Base-by-base conservation (phyloP, 768 basidiomycete genomes). In the Austroboletus eburneus region DNA sequence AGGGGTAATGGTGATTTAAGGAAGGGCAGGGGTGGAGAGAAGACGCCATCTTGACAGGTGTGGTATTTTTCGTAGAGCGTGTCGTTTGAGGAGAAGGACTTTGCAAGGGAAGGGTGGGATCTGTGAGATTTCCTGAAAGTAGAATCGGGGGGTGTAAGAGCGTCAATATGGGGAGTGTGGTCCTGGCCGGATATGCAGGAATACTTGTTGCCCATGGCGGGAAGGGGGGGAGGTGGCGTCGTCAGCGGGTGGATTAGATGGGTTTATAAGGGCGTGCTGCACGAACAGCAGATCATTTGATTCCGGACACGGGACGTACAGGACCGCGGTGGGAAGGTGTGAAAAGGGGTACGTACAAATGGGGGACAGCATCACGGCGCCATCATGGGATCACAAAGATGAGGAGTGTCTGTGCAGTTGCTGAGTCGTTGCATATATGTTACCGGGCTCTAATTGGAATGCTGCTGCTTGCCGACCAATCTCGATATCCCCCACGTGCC, bases 31-130 rank as follows among this genome's bases (percentile, higher is more conserved):
- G 38, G 46, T 32, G 23, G 49, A 16, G 49, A 47, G 23, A 38
- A 42, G 27, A 17, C 22, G 13, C 43, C 42, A 32, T 53, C 48
- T 14, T 25, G 42, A 46, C 36, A 53, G 39, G 42, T 25, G 40
- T 29, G 63, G 25, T 49, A 45, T 17, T 66, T 66, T 39, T 66
- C 65, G 52, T 68, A 64, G n/a, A 69, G 58, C 29, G 69, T 68
- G 14, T 75, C 75, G 42, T 70, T 64, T n/a, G 72, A 70, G 1
- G 64, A 61, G 13, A 65, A 57, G 22, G 68, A 69, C 53, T 62
- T 68, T 32, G 65, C 53, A 24, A 67, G 59, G 10, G 70, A 70
- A 2, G 60, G 57, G 25, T 63, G 58, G 4, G 63, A 68, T 47
- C 69, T 70, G 21, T 65, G 57, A 38, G 71, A 74, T 40, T 69